phyloP scores from a whole-genome alignment of 352 stramenopile species.

The Pythium phragmiticola region DNA sequence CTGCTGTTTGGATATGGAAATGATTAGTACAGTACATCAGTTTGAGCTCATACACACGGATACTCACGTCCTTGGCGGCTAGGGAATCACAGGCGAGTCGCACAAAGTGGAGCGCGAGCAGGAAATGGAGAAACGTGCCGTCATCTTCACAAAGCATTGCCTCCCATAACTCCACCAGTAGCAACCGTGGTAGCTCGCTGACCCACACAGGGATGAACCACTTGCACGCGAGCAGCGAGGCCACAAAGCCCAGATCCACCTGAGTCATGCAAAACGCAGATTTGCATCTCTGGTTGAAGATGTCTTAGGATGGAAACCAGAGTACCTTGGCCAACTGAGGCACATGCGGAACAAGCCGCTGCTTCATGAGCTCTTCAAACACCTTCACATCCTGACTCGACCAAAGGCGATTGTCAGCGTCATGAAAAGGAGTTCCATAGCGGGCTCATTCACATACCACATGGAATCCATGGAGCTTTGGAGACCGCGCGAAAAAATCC shows the following conservation, averaged over 20 bases:
- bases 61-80: conserved; percentile 18
- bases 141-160: conserved; percentile 52
- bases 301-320: no score
- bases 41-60: neutral
- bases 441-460: conserved; percentile 33
- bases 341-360: conserved; percentile 50
- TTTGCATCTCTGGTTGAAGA: no score
- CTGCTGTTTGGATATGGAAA: conserved; percentile 26
- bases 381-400: conserved; percentile 53
- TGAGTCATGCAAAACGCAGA: conserved; percentile 8
- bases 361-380: conserved; percentile 47
- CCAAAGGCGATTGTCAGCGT: neutral
- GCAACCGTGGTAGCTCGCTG: conserved; percentile 42
- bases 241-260: conserved; percentile 56
- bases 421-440: neutral
- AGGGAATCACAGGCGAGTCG: conserved; percentile 38
- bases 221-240: conserved; percentile 68
- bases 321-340: conserved; percentile 48
- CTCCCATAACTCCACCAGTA: conserved; percentile 61
- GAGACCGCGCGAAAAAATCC: conserved; percentile 66
- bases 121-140: conserved; percentile 58
- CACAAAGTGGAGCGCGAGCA: conserved; percentile 61
- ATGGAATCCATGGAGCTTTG: conserved; percentile 75
- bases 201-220: conserved; percentile 80
- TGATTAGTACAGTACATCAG: neutral